phyloP scores from a whole-genome alignment of 441 rosid species.

The Geranium incanum region DNA sequence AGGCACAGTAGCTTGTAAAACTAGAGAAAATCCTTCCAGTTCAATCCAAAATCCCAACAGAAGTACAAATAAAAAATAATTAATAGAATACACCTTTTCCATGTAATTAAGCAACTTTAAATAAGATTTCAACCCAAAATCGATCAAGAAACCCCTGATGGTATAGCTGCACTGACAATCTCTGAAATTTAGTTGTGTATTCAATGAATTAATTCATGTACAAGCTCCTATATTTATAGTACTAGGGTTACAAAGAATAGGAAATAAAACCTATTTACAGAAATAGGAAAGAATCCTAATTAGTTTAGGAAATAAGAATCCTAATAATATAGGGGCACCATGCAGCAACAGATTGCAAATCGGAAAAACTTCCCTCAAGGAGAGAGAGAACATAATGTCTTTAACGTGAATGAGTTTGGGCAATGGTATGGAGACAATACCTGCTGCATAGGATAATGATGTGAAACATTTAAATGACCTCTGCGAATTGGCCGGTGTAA shows the following conservation, averaged over 20 bases:
- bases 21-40: background rate
- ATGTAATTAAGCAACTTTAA: background rate
- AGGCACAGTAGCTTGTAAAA: background rate
- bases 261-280: too few relatives aligned
- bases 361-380: background rate
- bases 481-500: conserved; percentile 77
- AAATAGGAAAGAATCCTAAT: too few relatives aligned
- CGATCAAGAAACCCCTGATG: background rate
- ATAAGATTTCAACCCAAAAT: background rate
- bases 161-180: background rate
- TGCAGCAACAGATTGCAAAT: background rate
- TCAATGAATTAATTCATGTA: too few relatives aligned
- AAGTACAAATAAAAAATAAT: conserved; percentile 12
- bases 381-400: conserved; percentile 7
- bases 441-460: conserved; percentile 76
- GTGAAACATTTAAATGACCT: conserved; percentile 87
- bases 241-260: too few relatives aligned
- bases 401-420: background rate
- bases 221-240: too few relatives aligned
- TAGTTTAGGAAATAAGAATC: too few relatives aligned
- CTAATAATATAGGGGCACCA: background rate
- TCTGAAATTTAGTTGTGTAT: too few relatives aligned
- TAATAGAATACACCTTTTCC: background rate
- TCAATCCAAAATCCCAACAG: background rate
- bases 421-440: conserved; percentile 28